Conservation (phyloP, 2,329 filamentous ascomycete species). For the Cercospora citrullina region DNA sequence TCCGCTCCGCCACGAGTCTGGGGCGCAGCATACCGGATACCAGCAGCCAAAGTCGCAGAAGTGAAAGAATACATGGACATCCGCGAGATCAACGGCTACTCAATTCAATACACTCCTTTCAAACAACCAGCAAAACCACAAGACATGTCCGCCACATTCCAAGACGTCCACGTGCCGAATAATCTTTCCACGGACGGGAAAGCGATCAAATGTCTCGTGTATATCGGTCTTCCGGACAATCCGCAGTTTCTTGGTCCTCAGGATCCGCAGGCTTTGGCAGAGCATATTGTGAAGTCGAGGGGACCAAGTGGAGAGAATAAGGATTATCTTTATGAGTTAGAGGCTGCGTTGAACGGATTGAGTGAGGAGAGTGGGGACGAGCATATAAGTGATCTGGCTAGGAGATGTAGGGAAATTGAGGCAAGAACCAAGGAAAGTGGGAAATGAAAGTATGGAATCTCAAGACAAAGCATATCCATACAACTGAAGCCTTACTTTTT, state of each 20-base stretch:
- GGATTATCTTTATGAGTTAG: conserved; percentile 83
- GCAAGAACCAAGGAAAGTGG: not conserved
- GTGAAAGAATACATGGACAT: conserved; percentile 88
- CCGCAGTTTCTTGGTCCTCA: conserved; percentile 87
- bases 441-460: not conserved
- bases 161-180: conserved; percentile 46
- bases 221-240: conserved; percentile 92
- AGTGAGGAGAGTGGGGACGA: conserved; percentile 75
- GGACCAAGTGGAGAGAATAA: conserved; percentile 87
- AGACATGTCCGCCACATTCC: conserved; percentile 54
- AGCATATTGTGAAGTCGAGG: conserved; percentile 72
- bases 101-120: conserved; percentile 86
- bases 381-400: conserved; percentile 80
- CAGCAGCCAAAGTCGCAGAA: conserved; percentile 72
- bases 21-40: conserved; percentile 81
- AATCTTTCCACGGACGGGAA: conserved; percentile 19
- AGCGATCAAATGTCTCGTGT: conserved; percentile 67
- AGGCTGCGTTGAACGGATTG: conserved; percentile 70
- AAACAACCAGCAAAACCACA: conserved; percentile 18
- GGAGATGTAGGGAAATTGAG: conserved; percentile 67
- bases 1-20: conserved; percentile 69
- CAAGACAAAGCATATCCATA: not conserved
- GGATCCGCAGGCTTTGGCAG: conserved; percentile 72
- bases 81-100: conserved; percentile 96
- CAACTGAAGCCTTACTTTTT: too few species aligned